Percentiles rank a stretch among this genome's conserved stretches.
Conservation (phyloP, 163 green algal genomes). For the Coccomyxa subellipsoidea region DNA sequence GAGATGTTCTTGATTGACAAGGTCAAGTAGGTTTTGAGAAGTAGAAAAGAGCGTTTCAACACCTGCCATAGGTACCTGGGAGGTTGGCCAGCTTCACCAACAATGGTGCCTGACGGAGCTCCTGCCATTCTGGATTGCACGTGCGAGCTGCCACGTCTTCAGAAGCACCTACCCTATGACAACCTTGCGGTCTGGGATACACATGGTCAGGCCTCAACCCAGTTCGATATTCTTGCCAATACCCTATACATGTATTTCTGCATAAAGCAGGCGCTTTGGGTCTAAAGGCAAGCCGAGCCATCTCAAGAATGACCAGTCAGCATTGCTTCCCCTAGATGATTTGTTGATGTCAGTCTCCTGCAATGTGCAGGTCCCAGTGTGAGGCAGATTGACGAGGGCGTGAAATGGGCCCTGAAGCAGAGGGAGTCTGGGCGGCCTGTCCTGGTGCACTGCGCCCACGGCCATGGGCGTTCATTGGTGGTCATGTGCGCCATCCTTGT, state of each 20-base stretch:
- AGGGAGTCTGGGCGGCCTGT: conserved; percentile 32
- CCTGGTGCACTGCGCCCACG: conserved; percentile 72
- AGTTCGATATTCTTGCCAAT: not conserved
- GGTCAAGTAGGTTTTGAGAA: too few species aligned
- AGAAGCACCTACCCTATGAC: conserved; percentile 39
- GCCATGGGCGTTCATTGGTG: conserved; percentile 58
- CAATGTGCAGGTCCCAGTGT: conserved; percentile 35
- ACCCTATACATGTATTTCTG: not conserved
- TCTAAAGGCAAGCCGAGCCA: too few species aligned
- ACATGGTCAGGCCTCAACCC: conserved; percentile 27
- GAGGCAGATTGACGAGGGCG: conserved; percentile 50
- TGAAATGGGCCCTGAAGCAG: conserved; percentile 52
- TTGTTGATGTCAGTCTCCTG: not conserved
- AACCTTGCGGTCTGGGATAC: conserved; percentile 52
- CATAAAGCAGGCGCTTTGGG: too few species aligned
- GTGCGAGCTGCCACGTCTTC: conserved; percentile 61
- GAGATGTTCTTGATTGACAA: too few species aligned
- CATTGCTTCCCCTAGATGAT: not conserved
- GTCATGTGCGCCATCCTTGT: conserved; percentile 65
- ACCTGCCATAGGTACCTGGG: conserved; percentile 38
- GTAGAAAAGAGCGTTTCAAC: too few species aligned
- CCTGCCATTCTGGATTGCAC: conserved; percentile 65
- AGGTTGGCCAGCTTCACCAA: conserved; percentile 44
- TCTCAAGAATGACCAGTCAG: too few species aligned
- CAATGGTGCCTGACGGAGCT: conserved; percentile 39